Conservation (phyloP, 1,139 yeast species). For the Trichomonascaceae sp. region DNA sequence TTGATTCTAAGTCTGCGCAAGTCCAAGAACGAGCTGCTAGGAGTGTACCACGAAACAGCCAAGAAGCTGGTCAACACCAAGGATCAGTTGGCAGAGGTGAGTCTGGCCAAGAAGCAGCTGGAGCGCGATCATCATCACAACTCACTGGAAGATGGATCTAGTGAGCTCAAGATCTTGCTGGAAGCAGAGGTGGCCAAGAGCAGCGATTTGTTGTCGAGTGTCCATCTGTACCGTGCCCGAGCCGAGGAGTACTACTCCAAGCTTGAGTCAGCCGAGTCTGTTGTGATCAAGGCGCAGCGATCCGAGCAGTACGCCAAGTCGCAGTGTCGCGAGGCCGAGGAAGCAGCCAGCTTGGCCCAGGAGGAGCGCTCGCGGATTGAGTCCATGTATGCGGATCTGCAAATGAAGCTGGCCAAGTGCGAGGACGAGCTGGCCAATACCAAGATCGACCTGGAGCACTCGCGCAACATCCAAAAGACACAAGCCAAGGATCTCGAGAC, state of each 20-base stretch:
- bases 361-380: conserved; percentile 52
- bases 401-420: conserved; percentile 39
- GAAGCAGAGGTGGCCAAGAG: conserved; percentile 42
- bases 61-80: conserved; percentile 37
- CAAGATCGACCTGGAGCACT: conserved; percentile 40
- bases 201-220: conserved; percentile 37
- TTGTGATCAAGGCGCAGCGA: conserved; percentile 47
- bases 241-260: conserved; percentile 66
- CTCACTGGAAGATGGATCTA: conserved; percentile 9
- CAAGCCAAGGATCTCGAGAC: conserved; percentile 36
- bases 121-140: conserved; percentile 32
- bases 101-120: conserved; percentile 40
- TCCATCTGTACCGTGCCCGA: conserved; percentile 53
- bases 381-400: conserved; percentile 41
- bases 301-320: conserved; percentile 44
- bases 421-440: conserved; percentile 51
- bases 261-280: conserved; percentile 68
- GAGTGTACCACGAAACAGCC: conserved; percentile 44
- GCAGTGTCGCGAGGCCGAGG: conserved; percentile 45
- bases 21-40: conserved; percentile 34
- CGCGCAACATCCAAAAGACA: conserved; percentile 33
- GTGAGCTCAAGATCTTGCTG: conserved; percentile 33
- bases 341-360: conserved; percentile 39
- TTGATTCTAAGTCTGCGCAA: conserved; percentile 13
- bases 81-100: conserved; percentile 32